Evolutionary conservation across 345 rosid genomes (phyloP).

Genomic region (Conringia planisiliqua): DNA sequence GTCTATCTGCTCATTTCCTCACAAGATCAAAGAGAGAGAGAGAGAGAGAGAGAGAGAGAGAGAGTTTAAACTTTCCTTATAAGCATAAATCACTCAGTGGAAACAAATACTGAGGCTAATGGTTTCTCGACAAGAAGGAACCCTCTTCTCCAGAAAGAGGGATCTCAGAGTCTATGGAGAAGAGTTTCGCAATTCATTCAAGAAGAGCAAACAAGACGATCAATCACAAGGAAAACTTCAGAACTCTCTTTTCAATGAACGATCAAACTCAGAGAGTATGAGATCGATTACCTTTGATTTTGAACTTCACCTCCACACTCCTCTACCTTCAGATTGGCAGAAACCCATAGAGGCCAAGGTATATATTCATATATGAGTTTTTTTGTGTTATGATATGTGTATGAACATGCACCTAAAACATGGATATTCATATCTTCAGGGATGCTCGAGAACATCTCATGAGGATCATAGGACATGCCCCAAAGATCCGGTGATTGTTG

Average conservation of each 20-base stretch:
- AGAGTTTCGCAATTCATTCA: conserved; percentile 27
- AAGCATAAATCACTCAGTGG: conserved; percentile 10
- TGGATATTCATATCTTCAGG: background rate
- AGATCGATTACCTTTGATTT: conserved; percentile 28
- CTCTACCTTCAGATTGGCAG: conserved; percentile 24
- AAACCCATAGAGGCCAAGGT: conserved; percentile 25
- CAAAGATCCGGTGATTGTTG: conserved; percentile 35
- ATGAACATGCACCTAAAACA: conserved; percentile 17
- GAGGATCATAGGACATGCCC: conserved; percentile 45
- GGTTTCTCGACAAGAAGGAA: conserved; percentile 33
- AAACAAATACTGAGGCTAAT: conserved; percentile 14
- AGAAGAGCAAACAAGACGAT: conserved; percentile 29
- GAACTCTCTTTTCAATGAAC: conserved; percentile 11
- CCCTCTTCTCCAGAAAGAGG: conserved; percentile 31
- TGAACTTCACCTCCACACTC: conserved; percentile 33
- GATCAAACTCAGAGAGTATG: conserved; percentile 21
- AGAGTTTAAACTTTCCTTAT: background rate
- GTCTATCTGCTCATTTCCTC: conserved; percentile 25
- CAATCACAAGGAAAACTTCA: conserved; percentile 18
- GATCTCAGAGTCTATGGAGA: conserved; percentile 19
- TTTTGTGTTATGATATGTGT: background rate
- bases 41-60: background rate
- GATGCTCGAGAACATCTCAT: conserved; percentile 38
- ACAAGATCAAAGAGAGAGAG: conserved; percentile 13
- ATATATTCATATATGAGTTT: background rate